Percentiles rank a stretch among this genome's conserved stretches.
Evolutionary conservation across 2,329 filamentous ascomycete genomes (phyloP).

Genomic region (Metarhizium album): DNA sequence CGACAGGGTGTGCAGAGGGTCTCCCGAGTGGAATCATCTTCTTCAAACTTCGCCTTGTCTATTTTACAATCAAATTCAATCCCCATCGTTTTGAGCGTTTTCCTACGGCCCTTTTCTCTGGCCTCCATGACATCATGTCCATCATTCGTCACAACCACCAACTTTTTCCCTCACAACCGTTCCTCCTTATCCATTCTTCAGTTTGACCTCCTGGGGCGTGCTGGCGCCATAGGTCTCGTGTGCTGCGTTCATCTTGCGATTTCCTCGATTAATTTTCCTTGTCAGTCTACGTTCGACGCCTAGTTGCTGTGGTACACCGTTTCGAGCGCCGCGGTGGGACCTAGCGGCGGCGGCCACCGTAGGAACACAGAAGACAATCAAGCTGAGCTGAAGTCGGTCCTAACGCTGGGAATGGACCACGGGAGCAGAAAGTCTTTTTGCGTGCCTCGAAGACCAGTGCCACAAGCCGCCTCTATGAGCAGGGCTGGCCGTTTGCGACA

Average conservation of each 20-base stretch:
- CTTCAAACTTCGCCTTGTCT: background rate
- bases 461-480: conserved; percentile 6
- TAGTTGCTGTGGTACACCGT: background rate
- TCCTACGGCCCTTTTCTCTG: background rate
- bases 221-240: background rate
- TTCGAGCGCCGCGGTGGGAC: background rate
- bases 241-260: background rate
- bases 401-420: background rate
- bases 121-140: background rate
- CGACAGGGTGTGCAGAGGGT: background rate
- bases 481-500: conserved; percentile 15
- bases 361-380: background rate
- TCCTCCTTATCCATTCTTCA: background rate
- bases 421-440: background rate
- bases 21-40: background rate
- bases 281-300: background rate
- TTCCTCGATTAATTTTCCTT: background rate
- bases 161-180: background rate
- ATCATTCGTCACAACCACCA: background rate
- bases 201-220: background rate
- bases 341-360: background rate
- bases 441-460: background rate
- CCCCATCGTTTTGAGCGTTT: background rate
- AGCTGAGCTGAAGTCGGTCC: background rate
- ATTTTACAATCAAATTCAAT: background rate